Percentiles rank a stretch among this genome's conserved stretches.
Evolutionary conservation across 148 eudicot genomes (phyloP).

Genomic region (Spergularia marina): DNA sequence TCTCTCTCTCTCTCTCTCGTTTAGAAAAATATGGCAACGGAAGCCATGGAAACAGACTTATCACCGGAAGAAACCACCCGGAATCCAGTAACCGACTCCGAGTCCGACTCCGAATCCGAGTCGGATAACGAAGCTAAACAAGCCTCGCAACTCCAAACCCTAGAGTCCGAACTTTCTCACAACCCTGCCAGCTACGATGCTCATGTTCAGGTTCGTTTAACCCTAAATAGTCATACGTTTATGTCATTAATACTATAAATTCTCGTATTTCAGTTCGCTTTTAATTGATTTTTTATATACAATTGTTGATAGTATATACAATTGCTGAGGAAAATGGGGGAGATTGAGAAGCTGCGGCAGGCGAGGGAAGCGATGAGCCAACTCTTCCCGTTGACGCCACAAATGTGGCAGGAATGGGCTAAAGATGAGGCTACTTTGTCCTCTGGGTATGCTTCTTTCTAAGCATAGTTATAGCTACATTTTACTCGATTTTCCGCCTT

Average conservation of each 20-base stretch:
- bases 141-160: conserved; percentile 57
- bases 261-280: neutral
- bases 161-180: conserved; percentile 52
- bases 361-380: conserved; percentile 83
- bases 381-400: conserved; percentile 66
- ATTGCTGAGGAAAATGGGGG: conserved; percentile 76
- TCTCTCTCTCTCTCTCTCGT: neutral
- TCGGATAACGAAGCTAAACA: conserved; percentile 59
- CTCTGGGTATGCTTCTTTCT: conserved; percentile 44
- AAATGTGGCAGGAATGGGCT: conserved; percentile 95
- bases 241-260: neutral
- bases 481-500: too few species aligned
- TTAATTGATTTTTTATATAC: neutral
- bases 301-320: conserved; percentile 52
- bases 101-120: conserved; percentile 45
- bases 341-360: conserved; percentile 71
- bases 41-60: neutral
- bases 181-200: conserved; percentile 70
- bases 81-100: neutral
- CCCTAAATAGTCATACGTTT: neutral
- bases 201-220: conserved; percentile 54
- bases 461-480: neutral
- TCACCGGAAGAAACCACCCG: too few species aligned
- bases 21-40: neutral
- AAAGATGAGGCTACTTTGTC: conserved; percentile 65